phyloP scores from a whole-genome alignment of 768 basidiomycete species.

The Boletus rufocinnamomeus region DNA sequence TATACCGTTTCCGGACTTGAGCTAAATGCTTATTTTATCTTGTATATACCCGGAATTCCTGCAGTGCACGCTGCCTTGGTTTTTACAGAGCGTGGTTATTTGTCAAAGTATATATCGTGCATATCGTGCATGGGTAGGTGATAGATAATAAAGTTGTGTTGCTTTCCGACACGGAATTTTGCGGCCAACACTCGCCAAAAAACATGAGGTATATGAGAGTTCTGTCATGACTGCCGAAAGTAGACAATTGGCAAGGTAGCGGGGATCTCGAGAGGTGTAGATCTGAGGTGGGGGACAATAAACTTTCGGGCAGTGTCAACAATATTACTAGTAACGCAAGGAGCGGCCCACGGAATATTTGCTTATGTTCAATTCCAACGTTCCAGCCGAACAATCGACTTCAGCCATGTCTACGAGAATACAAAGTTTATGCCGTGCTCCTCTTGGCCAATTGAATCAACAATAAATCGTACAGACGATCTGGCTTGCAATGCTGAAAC shows the following conservation, averaged over 20 bases:
- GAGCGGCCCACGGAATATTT: background rate
- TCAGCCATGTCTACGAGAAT: background rate
- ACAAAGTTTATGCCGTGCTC: slow-evolving; percentile 6
- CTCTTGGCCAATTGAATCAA: slow-evolving; percentile 12
- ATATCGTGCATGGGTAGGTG: background rate
- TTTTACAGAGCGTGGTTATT: background rate
- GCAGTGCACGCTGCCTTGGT: slow-evolving; percentile 5
- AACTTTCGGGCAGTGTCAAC: slow-evolving; percentile 6
- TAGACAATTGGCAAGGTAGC: slow-evolving; percentile 8
- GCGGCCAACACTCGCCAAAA: background rate
- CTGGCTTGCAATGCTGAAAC: slow-evolving; percentile 5
- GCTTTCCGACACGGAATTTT: slow-evolving; percentile 3
- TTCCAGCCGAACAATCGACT: slow-evolving; percentile 1
- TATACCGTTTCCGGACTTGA: slow-evolving; percentile 8
- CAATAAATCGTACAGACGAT: slow-evolving; percentile 21
- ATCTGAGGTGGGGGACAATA: slow-evolving; percentile 17
- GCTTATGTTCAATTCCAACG: background rate
- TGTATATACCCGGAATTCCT: slow-evolving; percentile 24
- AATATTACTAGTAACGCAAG: background rate
- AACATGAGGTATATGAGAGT: slow-evolving; percentile 8
- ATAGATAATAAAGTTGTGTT: slow-evolving; percentile 6
- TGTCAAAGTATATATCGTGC: background rate
- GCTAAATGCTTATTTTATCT: slow-evolving; percentile 14
- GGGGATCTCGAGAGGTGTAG: slow-evolving; percentile 24
- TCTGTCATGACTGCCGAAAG: slow-evolving; percentile 12